Evolutionary conservation across 306 rosid species (phyloP).

Genomic region (Quillaja saponaria): DNA sequence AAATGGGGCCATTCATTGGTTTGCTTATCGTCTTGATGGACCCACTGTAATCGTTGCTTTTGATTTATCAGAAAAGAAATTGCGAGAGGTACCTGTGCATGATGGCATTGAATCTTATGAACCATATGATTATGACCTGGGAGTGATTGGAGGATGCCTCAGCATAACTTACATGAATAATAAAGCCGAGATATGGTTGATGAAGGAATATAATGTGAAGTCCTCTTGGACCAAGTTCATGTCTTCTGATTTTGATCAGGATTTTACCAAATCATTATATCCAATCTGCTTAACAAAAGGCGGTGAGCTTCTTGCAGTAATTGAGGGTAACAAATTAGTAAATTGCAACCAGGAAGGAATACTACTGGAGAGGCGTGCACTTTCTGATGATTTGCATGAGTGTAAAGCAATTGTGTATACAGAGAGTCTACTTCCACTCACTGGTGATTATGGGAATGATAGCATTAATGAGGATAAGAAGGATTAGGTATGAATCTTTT

Average conservation of each 20-base stretch:
- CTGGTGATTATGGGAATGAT: background rate
- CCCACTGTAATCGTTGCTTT: conserved; percentile 15
- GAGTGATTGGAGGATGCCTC: conserved; percentile 14
- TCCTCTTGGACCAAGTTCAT: conserved; percentile 33
- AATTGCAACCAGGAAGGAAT: conserved; percentile 19
- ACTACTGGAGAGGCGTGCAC: background rate
- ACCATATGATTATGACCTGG: background rate
- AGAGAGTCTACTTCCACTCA: conserved; percentile 29
- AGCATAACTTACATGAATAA: background rate
- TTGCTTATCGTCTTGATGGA: background rate
- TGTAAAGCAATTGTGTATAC: background rate
- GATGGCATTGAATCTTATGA: background rate
- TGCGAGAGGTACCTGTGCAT: conserved; percentile 4
- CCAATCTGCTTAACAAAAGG: conserved; percentile 1
- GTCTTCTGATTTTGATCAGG: background rate
- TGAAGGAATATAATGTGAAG: conserved; percentile 26
- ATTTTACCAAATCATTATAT: background rate
- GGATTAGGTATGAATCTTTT: background rate
- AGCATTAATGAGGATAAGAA: background rate
- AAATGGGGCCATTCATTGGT: background rate
- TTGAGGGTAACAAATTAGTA: background rate
- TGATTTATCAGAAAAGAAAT: conserved; percentile 14
- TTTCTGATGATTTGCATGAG: background rate
- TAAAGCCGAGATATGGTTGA: conserved; percentile 21
- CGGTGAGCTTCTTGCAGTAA: conserved; percentile 24